Percentiles rank a stretch among this genome's conserved stretches.
Evolutionary conservation across 2,329 filamentous ascomycete genomes (phyloP).

Genomic region (Fusarium sublunatum): DNA sequence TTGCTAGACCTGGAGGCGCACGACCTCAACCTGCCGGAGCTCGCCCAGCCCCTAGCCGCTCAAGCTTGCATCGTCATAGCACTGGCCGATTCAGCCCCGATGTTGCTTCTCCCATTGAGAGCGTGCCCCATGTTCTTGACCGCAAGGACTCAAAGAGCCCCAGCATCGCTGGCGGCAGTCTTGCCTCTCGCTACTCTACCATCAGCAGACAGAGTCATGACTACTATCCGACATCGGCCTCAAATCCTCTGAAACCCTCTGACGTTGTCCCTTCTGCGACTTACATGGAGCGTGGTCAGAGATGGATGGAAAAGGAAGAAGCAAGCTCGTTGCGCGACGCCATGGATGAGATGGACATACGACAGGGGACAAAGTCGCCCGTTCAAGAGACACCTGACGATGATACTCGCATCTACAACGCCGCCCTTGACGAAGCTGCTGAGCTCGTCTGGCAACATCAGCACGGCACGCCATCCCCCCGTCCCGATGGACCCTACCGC

Average conservation of each 20-base stretch:
- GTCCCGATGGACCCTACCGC: constrained; percentile 72
- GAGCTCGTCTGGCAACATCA: constrained; percentile 83
- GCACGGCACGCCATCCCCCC: constrained; percentile 63
- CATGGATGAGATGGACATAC: constrained; percentile 77
- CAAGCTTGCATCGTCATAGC: constrained; percentile 45
- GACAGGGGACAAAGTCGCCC: constrained; percentile 49
- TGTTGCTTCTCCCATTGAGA: constrained; percentile 46
- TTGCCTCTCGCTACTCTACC: constrained; percentile 63
- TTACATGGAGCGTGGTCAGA: constrained; percentile 78
- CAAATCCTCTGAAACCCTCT: constrained; percentile 64
- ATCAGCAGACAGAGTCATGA: constrained; percentile 59
- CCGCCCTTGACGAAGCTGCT: constrained; percentile 80
- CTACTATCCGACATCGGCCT: constrained; percentile 60
- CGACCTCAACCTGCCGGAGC: constrained; percentile 66
- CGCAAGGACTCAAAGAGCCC: constrained; percentile 50
- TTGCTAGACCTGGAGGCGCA: constrained; percentile 76
- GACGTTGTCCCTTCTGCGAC: constrained; percentile 73
- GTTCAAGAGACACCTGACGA: constrained; percentile 53
- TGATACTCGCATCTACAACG: constrained; percentile 74
- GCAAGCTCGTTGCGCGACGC: constrained; percentile 75
- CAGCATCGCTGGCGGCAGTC: constrained; percentile 58
- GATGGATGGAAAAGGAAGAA: constrained; percentile 87
- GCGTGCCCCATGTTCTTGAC: constrained; percentile 39
- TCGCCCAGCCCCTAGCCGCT: constrained; percentile 47
- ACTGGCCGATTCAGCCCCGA: constrained; percentile 50